A percentile compares a stretch with the other conserved stretches of the same genome.
These are phyloP conservation scores for Lipomyces anomalus DNA, from an alignment of 805 yeast genomes.

Conservation along the genomic window DNA sequence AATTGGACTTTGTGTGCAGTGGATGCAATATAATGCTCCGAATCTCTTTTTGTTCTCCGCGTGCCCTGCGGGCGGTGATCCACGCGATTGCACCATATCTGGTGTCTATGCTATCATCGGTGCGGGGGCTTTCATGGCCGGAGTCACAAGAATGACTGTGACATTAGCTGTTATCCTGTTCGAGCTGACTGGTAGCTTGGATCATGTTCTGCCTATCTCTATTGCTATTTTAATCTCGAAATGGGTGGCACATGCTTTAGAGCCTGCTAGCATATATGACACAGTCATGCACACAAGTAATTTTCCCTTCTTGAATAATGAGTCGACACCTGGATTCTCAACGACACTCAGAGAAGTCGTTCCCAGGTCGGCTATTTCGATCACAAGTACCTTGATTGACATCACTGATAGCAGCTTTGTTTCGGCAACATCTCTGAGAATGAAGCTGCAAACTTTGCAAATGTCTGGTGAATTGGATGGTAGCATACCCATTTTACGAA, in stretches of 20 bases:
- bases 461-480: conserved; percentile 45
- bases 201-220: conserved; percentile 53
- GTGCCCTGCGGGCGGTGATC: conserved; percentile 23
- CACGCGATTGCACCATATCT: conserved; percentile 39
- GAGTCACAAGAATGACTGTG: conserved; percentile 51
- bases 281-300: conserved; percentile 43
- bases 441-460: conserved; percentile 38
- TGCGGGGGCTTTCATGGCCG: conserved; percentile 57
- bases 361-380: conserved; percentile 24
- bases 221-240: conserved; percentile 52
- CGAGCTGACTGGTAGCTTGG: conserved; percentile 52
- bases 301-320: conserved; percentile 49
- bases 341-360: conserved; percentile 41
- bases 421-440: conserved; percentile 32
- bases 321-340: conserved; percentile 35
- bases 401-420: conserved; percentile 36
- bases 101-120: conserved; percentile 51
- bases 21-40: conserved; percentile 33
- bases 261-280: conserved; percentile 48
- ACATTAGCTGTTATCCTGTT: conserved; percentile 47
- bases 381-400: conserved; percentile 34
- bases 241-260: conserved; percentile 50
- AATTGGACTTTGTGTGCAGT: conserved; percentile 42
- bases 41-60: conserved; percentile 21
- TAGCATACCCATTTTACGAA: conserved; percentile 44